phyloP scores from a whole-genome alignment of 2,329 filamentous ascomycete species.

The Fusarium beomiforme region DNA sequence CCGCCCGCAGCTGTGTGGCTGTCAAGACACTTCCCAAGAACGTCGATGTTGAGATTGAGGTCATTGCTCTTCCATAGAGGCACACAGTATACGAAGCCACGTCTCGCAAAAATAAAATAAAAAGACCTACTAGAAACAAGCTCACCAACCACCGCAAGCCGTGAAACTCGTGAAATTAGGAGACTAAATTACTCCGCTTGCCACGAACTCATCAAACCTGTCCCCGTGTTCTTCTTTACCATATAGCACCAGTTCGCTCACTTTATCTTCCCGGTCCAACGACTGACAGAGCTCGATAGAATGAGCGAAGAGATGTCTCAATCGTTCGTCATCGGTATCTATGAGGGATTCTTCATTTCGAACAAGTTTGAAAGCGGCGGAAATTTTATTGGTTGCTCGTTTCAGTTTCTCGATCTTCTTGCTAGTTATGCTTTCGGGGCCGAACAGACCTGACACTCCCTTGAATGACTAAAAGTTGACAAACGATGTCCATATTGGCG shows the following conservation, averaged over 20 bases:
- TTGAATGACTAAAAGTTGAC: conserved; percentile 6
- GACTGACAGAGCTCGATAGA: not conserved
- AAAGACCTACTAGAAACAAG: conserved; percentile 1
- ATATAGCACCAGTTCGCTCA: not conserved
- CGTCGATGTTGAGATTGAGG: conserved; percentile 91
- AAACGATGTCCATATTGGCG: not conserved
- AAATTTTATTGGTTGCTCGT: not conserved
- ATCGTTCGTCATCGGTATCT: not conserved
- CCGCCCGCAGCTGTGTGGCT: conserved; percentile 88
- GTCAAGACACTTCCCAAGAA: conserved; percentile 89
- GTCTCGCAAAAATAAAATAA: not conserved
- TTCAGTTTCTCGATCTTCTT: not conserved
- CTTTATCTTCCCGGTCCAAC: not conserved
- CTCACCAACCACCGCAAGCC: not conserved
- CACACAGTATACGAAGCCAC: not conserved
- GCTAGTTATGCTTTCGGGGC: not conserved
- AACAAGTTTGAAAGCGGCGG: not conserved
- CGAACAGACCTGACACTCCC: not conserved
- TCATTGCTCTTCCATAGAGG: conserved; percentile 74
- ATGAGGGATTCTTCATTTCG: not conserved
- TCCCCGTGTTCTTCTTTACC: not conserved
- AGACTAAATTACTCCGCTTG: not conserved
- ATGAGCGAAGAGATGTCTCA: not conserved
- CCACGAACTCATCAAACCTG: not conserved
- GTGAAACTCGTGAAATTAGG: not conserved